phyloP scores from a whole-genome alignment of 495 filamentous ascomycete genomes.

The Trichoderma gamsii region DNA sequence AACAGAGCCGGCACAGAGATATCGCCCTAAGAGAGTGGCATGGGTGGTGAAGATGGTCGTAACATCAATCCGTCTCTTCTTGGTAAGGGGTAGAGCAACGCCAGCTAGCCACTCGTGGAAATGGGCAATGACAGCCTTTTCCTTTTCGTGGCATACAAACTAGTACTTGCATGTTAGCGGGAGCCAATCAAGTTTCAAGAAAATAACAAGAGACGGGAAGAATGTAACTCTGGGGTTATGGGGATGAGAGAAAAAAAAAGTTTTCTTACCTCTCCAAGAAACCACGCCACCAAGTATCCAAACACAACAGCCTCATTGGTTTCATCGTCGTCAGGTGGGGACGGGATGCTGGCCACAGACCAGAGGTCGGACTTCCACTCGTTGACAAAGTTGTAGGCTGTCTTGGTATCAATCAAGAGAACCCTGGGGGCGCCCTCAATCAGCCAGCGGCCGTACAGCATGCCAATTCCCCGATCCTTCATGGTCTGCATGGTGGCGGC shows the following conservation, averaged over 20 bases:
- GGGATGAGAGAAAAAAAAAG: slow-evolving; percentile 12
- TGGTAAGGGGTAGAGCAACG: slow-evolving; percentile 88
- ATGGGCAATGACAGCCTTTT: slow-evolving; percentile 86
- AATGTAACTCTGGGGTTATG: slow-evolving; percentile 2
- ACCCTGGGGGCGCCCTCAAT: slow-evolving; percentile 95
- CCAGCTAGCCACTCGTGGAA: slow-evolving; percentile 99
- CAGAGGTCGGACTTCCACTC: slow-evolving; percentile 98
- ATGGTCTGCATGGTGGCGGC: slow-evolving; percentile 80
- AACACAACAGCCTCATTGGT: slow-evolving; percentile 98
- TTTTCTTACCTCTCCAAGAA: slow-evolving; percentile 78
- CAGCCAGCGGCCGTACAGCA: slow-evolving; percentile 92
- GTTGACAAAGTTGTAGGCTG: slow-evolving; percentile 81
- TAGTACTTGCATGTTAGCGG: slow-evolving; percentile 35
- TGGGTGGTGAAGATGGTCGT: slow-evolving; percentile 99
- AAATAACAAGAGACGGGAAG: neutral
- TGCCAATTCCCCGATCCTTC: slow-evolving; percentile 82
- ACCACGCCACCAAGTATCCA: slow-evolving; percentile 96
- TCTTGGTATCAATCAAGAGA: slow-evolving; percentile 88
- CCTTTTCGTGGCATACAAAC: slow-evolving; percentile 90
- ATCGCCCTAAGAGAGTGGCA: slow-evolving; percentile 87
- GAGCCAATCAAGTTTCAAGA: slow-evolving; percentile 20
- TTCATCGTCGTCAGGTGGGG: slow-evolving; percentile 84
- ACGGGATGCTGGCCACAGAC: slow-evolving; percentile 87
- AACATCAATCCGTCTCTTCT: slow-evolving; percentile 89
- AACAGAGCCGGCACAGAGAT: slow-evolving; percentile 93